Conservation (phyloP, 805 yeast genomes). For the Sporopachydermia lactativora region DNA sequence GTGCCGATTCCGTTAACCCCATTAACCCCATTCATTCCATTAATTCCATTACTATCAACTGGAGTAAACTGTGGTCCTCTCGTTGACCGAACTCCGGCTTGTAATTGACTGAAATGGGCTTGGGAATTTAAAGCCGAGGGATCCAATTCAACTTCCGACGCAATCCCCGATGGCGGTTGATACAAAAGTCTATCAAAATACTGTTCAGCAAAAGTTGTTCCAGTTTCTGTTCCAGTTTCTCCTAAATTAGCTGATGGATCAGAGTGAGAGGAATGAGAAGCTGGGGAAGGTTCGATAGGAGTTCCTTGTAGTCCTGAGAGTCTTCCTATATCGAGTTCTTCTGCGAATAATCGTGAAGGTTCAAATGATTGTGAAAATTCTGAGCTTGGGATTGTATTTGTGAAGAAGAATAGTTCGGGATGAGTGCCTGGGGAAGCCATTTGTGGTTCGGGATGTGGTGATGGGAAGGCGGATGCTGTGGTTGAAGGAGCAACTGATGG, state of each 20-base stretch:
- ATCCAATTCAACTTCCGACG: neutral
- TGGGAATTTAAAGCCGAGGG: neutral
- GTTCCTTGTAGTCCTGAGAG: neutral
- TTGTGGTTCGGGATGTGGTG: no score
- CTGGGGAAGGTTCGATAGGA: neutral
- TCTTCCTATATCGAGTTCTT: neutral
- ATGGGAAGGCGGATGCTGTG: no score
- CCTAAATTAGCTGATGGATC: neutral
- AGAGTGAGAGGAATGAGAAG: neutral
- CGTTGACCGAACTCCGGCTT: neutral
- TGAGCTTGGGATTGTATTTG: conserved; percentile 1
- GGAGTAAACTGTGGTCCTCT: neutral
- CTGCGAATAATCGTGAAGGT: neutral
- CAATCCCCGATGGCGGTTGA: neutral
- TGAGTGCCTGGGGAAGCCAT: neutral
- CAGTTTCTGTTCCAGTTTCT: no score
- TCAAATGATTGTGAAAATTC: neutral
- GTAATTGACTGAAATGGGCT: neutral
- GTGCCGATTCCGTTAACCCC: neutral
- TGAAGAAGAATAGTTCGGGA: neutral
- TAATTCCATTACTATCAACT: neutral
- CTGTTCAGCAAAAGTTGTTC: neutral
- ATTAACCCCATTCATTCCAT: neutral
- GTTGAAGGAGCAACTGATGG: no score
- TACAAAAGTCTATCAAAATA: neutral